Base-by-base conservation (phyloP, 441 rosid genomes). In the Pelargonium citronellum region DNA sequence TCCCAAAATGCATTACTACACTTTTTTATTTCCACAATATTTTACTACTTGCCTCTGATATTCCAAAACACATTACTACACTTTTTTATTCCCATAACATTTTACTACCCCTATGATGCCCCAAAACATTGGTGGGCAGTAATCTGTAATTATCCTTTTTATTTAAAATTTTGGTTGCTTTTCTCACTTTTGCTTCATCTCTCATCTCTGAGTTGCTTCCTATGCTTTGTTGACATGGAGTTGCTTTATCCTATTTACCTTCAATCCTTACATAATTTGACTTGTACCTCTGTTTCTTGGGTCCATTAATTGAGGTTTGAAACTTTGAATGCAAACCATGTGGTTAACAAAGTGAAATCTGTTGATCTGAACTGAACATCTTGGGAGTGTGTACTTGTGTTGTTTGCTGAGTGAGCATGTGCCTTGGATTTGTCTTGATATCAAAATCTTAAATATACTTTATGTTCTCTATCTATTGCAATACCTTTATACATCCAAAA, bases 401-500 rank as follows among this genome's bases (percentile, higher is more conserved):
- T 51, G 58, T 51, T 17, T 53, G 2, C 20, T 53, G 60, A 53
- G 60, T 53, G 60, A 53, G 60, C 60, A 53, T 53, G 60, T 53
- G 60, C 20, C 16, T n/a, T 17, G 60, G 19, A 53, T 53, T 53
- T 53, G 60, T 53, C 60, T n/a, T 15, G 20, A 53, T 15, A 19
- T 53, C 20, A 53, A 15, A 53, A 53, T 5, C 20, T 15, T 53
- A 53, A 30, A 53, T 7, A 53, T 53, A 53, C 20, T 53, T 12
- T 53, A n/a, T 15, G 60, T 44, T 44, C 13, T 53, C 16, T 8
- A 53, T 53, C 60, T 53, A 53, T 53, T 15, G 60, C 60, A 53
- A 53, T 53, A 53, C 60, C 60, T 53, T 53, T 53, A 53, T 53
- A 53, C 60, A 53, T 53, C 15, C 60, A 53, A 53, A 49, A 53